Evolutionary conservation across 2,329 filamentous ascomycete genomes (phyloP).

Genomic region (Arthrobotrys sphaeroides): DNA sequence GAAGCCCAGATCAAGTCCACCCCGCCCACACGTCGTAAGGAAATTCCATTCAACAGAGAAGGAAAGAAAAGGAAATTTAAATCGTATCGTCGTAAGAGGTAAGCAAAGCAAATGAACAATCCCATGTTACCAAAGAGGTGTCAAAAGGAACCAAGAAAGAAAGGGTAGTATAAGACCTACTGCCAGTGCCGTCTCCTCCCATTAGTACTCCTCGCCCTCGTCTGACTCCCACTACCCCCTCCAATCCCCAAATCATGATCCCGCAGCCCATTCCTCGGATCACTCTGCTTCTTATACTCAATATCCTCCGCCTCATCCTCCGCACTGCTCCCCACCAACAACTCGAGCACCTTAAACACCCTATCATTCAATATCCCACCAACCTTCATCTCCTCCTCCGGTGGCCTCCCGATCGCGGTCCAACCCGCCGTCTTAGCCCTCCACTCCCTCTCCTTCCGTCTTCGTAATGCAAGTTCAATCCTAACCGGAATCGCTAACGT

Average conservation of each 20-base stretch:
- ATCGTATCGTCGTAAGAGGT: not conserved
- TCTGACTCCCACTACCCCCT: not conserved
- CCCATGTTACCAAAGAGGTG: not conserved
- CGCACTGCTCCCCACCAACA: conserved; percentile 62
- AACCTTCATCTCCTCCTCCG: conserved; percentile 55
- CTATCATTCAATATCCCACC: conserved; percentile 61
- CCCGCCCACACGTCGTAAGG: not conserved
- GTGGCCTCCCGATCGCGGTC: conserved; percentile 59
- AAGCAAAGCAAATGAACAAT: not conserved
- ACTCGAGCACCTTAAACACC: conserved; percentile 61
- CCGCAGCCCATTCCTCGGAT: conserved; percentile 40
- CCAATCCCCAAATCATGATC: conserved; percentile 34
- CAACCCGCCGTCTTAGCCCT: conserved; percentile 60
- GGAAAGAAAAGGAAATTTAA: too few relatives aligned
- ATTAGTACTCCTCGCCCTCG: conserved; percentile 16
- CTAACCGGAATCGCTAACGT: conserved; percentile 62
- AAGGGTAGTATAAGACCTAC: not conserved
- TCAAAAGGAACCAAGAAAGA: not conserved
- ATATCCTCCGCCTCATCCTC: conserved; percentile 61
- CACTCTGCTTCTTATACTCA: conserved; percentile 46
- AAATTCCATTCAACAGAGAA: not conserved
- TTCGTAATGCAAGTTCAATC: conserved; percentile 61
- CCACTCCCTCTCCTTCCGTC: conserved; percentile 61
- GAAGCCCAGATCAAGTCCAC: not conserved
- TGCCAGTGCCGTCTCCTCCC: not conserved